Evolutionary conservation across 164 flowering plant species (phyloP), one percentile per base, ranked within the genome.

Genomic region (Stephania japonica): DNA sequence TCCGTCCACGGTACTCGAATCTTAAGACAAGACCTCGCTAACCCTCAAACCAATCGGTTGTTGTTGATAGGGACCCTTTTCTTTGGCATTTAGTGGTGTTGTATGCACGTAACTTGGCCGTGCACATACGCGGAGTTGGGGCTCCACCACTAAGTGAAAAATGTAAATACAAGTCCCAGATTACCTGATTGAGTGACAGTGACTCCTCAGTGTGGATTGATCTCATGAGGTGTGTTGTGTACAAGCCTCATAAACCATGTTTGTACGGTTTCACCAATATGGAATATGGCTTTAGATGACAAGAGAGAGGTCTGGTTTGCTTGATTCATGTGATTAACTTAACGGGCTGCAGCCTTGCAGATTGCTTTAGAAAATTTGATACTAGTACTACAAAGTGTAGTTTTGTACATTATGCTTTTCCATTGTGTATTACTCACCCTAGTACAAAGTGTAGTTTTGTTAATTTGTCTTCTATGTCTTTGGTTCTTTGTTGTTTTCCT

Each of bases 401-500:
- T 68, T 68, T 68, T 4, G 70, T 68, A 68, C 43, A 27, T 56
- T 7, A 23, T 47, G 1, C 9, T 49, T 69, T 9, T 59, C 42
- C 16, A 27, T 27, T 61, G 66, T 44, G 67, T 27, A 71, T 13
- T 61, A 23, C 38, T 25, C 67, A 21, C 3, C 9, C 4, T 32
- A 7, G 18, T 62, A 32, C 32, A 23, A 71, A 59, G 32, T 21
- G 13, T 42, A 56, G 50, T 59, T 7, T 23, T 38, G n/a, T n/a
- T n/a, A n/a, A n/a, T 70, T 63, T 70, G 12, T 24, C 24, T 23
- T 32, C 19, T 56, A 3, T 41, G 73, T 49, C 41, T 38, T 14
- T 13, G 14, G 16, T 19, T 41, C 38, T 71, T 61, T 42, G 73
- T 69, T 61, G 26, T 49, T 69, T 69, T 49, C 47, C 71, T 69